Evolutionary conservation across 2,329 filamentous ascomycete species (phyloP).

Genomic region (Sclerotinia subarctica): DNA sequence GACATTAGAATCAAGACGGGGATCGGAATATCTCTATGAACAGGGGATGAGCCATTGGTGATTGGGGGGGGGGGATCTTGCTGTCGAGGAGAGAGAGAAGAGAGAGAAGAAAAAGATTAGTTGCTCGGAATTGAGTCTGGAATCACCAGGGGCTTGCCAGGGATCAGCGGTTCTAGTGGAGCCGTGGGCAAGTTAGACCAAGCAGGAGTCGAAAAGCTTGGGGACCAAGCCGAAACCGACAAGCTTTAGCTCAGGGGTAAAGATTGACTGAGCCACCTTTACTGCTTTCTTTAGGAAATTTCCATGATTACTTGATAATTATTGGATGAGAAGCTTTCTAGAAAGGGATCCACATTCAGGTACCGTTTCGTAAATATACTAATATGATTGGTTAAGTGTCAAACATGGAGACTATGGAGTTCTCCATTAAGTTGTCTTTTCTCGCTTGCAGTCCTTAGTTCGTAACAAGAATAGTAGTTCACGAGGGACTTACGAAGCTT

Average conservation of each 20-base stretch:
- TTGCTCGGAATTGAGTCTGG: constrained; percentile 12
- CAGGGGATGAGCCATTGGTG: constrained; percentile 1
- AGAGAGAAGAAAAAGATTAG: not conserved
- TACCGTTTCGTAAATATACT: constrained; percentile 1
- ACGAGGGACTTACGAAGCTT: not conserved
- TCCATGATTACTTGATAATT: not conserved
- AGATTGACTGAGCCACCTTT: constrained; percentile 16
- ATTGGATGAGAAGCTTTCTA: constrained; percentile 1
- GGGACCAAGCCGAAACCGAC: constrained; percentile 6
- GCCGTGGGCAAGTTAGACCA: not conserved
- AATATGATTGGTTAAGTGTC: constrained; percentile 1
- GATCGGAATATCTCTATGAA: not conserved
- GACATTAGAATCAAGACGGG: constrained; percentile 11
- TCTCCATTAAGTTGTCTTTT: constrained; percentile 10
- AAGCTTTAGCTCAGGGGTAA: constrained; percentile 7
- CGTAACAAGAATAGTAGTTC: constrained; percentile 14
- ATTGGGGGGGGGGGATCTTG: not conserved
- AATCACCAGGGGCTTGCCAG: constrained; percentile 12
- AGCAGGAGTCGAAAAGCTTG: not conserved
- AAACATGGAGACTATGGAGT: not conserved
- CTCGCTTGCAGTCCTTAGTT: constrained; percentile 7
- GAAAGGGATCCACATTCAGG: constrained; percentile 6
- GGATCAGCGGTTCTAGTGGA: not conserved
- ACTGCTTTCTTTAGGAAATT: not conserved
- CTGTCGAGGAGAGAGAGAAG: not conserved